These are phyloP conservation scores for Pyrrhoderma noxium DNA, from an alignment of 1,284 basidiomycete genomes.

Conservation along the genomic window DNA sequence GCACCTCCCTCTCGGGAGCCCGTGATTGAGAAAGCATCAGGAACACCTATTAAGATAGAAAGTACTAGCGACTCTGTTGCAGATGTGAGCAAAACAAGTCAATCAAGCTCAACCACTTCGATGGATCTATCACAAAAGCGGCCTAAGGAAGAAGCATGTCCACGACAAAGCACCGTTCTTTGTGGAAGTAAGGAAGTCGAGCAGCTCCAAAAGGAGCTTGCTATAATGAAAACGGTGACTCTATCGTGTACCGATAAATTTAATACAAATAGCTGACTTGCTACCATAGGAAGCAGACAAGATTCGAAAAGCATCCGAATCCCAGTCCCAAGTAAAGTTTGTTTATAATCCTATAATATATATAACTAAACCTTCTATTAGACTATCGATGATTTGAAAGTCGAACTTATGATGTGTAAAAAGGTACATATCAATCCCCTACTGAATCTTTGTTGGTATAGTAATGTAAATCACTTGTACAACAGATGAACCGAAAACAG, in stretches of 20 bases:
- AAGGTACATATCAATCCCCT: constrained; percentile 25
- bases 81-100: too few species aligned
- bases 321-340: constrained; percentile 2
- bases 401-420: constrained; percentile 31
- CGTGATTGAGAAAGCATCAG: too few species aligned
- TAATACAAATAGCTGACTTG: neutral
- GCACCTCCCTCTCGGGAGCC: neutral
- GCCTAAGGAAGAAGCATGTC: too few species aligned
- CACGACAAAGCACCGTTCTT: neutral
- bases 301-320: neutral
- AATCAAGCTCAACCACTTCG: too few species aligned
- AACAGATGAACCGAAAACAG: constrained; percentile 43
- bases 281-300: constrained; percentile 2
- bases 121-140: too few species aligned
- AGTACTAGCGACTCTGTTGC: too few species aligned
- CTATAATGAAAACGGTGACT: constrained; percentile 4
- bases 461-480: neutral
- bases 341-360: neutral
- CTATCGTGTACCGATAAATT: too few species aligned
- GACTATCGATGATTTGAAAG: constrained; percentile 25
- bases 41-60: too few species aligned
- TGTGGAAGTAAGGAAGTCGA: neutral
- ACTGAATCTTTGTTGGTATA: neutral
- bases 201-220: constrained; percentile 2
- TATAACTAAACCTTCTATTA: neutral